Conservation (phyloP, 306 rosid species). For the Casuarina equisetifolia region DNA sequence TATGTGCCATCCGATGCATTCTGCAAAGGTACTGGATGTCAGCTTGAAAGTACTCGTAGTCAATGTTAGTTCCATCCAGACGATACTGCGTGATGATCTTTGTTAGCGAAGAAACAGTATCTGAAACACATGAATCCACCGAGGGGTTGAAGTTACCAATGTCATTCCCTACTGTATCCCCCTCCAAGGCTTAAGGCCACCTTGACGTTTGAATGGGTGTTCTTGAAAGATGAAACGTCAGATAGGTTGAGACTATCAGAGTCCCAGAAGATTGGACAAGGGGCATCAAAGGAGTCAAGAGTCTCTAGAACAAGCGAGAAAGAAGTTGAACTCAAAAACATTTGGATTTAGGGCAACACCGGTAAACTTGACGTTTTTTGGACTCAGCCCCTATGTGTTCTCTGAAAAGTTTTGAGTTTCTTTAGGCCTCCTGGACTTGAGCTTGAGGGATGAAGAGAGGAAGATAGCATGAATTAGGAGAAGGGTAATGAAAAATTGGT, state of each 20-base stretch:
- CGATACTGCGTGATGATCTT: too few species aligned
- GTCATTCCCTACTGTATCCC: conserved; percentile 35
- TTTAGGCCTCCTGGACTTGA: too few species aligned
- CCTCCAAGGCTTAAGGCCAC: conserved; percentile 79
- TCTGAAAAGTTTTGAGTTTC: too few species aligned
- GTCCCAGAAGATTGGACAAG: conserved; percentile 77
- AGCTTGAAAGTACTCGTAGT: too few species aligned
- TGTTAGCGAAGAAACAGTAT: too few species aligned
- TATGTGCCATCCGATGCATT: too few species aligned
- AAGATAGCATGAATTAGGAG: too few species aligned
- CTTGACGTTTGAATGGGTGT: conserved; percentile 55
- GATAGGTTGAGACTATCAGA: conserved; percentile 55
- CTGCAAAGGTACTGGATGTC: too few species aligned
- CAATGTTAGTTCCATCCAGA: too few species aligned
- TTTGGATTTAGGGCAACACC: conserved; percentile 64
- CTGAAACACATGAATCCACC: conserved; percentile 13
- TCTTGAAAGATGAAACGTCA: conserved; percentile 59
- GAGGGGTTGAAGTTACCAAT: conserved; percentile 58
- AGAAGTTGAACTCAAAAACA: conserved; percentile 65
- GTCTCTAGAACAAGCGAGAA: conserved; percentile 61
- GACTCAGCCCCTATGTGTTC: too few species aligned
- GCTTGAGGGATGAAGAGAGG: too few species aligned
- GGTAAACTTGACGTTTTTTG: conserved; percentile 14
- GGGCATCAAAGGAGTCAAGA: conserved; percentile 51
- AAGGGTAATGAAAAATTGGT: too few species aligned